Conservation (phyloP, 345 rosid genomes). For the Syzygium grande region DNA sequence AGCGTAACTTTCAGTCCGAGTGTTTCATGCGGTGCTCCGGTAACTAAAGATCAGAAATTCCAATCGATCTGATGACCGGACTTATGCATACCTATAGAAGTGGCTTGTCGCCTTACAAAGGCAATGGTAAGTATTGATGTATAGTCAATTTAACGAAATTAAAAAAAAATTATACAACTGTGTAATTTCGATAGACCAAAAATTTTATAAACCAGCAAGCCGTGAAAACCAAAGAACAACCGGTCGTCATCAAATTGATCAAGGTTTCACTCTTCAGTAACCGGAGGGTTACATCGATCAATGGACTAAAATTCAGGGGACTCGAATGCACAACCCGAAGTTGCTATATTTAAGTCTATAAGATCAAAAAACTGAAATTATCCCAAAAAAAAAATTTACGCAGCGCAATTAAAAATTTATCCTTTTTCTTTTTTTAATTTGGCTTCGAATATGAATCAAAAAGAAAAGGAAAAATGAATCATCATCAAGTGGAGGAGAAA, state of each 20-base stretch:
- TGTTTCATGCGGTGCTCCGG: not conserved
- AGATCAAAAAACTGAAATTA: not conserved
- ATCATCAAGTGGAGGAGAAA: not conserved
- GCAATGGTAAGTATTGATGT: not conserved
- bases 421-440: not conserved
- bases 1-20: not conserved
- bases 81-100: not conserved
- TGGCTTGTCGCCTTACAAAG: not conserved
- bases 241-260: not conserved
- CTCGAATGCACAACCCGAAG: not conserved
- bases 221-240: no score
- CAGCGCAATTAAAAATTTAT: not conserved
- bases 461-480: not conserved
- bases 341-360: not conserved
- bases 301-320: not conserved
- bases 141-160: not conserved
- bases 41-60: not conserved
- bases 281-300: not conserved
- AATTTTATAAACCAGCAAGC: no score
- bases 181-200: no score
- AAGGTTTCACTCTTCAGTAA: not conserved
- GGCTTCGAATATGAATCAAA: not conserved
- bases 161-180: not conserved
- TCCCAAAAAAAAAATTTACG: not conserved
- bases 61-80: rapidly evolving